Percentiles rank a stretch among this genome's conserved stretches.
Evolutionary conservation across 2,329 filamentous ascomycete species (phyloP).

Genomic region (Blastomyces gilchristii): DNA sequence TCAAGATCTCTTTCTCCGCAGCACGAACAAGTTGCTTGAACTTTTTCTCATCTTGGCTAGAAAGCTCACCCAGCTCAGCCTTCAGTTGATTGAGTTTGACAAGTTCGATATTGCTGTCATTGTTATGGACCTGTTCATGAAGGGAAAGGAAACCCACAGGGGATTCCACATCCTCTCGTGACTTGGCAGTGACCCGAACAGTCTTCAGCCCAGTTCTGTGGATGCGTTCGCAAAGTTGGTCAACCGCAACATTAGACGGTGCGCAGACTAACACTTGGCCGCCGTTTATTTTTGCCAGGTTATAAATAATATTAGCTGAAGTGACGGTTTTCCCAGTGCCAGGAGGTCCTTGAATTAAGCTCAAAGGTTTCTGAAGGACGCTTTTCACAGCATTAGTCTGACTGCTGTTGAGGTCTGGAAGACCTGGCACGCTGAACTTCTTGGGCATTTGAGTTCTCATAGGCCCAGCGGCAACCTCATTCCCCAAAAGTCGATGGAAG

Average conservation of each 20-base stretch:
- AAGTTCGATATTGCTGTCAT: slow-evolving; percentile 89
- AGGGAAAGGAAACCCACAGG: slow-evolving; percentile 90
- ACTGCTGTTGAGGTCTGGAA: slow-evolving; percentile 89
- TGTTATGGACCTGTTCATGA: slow-evolving; percentile 94
- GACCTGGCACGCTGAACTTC: slow-evolving; percentile 89
- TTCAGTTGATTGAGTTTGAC: slow-evolving; percentile 90
- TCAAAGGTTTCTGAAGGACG: slow-evolving; percentile 84
- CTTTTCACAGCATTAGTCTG: slow-evolving; percentile 95
- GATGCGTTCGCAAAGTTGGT: slow-evolving; percentile 94
- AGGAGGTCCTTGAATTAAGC: slow-evolving; percentile 90
- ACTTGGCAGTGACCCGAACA: slow-evolving; percentile 96
- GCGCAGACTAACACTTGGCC: slow-evolving; percentile 94
- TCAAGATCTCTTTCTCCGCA: slow-evolving; percentile 89
- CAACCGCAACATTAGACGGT: slow-evolving; percentile 95
- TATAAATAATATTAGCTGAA: slow-evolving; percentile 96
- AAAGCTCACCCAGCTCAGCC: slow-evolving; percentile 79
- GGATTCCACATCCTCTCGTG: slow-evolving; percentile 96
- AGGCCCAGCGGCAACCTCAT: slow-evolving; percentile 85
- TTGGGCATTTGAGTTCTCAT: slow-evolving; percentile 94
- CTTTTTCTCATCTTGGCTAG: slow-evolving; percentile 95
- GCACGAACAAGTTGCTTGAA: slow-evolving; percentile 91
- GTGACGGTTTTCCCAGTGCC: slow-evolving; percentile 98
- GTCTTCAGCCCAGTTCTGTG: slow-evolving; percentile 92
- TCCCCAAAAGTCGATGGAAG: slow-evolving; percentile 90
- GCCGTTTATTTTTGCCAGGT: slow-evolving; percentile 87